These are phyloP conservation scores for Quambalaria eucalypti DNA, from an alignment of 1,284 basidiomycete species.

Conservation along the genomic window DNA sequence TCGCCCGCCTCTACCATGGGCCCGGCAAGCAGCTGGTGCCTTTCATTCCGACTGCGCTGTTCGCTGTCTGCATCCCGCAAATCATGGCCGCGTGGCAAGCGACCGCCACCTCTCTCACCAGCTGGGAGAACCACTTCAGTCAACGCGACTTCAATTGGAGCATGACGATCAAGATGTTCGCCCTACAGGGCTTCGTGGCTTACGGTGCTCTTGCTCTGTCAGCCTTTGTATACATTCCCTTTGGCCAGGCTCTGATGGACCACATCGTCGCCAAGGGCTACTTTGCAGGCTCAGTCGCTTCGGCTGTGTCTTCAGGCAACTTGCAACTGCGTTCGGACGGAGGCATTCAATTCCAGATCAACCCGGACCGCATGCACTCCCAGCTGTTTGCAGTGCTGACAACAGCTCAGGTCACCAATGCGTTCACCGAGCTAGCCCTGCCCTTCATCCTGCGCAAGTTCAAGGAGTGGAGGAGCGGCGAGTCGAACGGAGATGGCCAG, in stretches of 20 bases:
- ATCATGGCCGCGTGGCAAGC: slow-evolving; percentile 69
- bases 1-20: slow-evolving; percentile 56
- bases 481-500: slow-evolving; percentile 10
- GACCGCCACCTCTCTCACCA: slow-evolving; percentile 63
- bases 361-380: slow-evolving; percentile 63
- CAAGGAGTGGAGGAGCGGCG: slow-evolving; percentile 14
- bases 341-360: slow-evolving; percentile 47
- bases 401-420: slow-evolving; percentile 77
- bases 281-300: slow-evolving; percentile 23
- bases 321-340: slow-evolving; percentile 11
- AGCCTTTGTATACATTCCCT: slow-evolving; percentile 46
- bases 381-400: slow-evolving; percentile 93
- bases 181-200: slow-evolving; percentile 75
- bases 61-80: slow-evolving; percentile 71
- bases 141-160: slow-evolving; percentile 67
- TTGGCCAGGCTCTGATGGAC: slow-evolving; percentile 40
- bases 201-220: slow-evolving; percentile 53
- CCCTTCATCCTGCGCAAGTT: slow-evolving; percentile 63
- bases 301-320: slow-evolving; percentile 29
- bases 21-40: slow-evolving; percentile 65
- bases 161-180: slow-evolving; percentile 84
- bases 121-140: slow-evolving; percentile 66
- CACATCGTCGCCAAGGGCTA: slow-evolving; percentile 33
- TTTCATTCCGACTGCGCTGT: slow-evolving; percentile 74
- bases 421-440: slow-evolving; percentile 72